phyloP scores from a whole-genome alignment of 179 eudicot species.

The Actinidia polygama region DNA sequence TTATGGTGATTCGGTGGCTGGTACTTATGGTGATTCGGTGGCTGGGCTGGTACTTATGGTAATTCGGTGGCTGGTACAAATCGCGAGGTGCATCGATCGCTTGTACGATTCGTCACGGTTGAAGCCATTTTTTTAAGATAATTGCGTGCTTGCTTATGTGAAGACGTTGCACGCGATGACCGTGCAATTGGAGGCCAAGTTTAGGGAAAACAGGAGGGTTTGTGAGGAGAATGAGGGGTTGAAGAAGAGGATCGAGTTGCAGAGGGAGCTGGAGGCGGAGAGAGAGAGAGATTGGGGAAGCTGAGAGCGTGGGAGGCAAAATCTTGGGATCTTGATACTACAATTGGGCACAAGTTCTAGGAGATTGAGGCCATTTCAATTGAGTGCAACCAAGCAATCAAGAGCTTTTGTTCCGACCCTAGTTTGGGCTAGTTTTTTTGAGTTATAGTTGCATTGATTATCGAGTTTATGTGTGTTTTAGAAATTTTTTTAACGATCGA shows the following conservation, averaged over 20 bases:
- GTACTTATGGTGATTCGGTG: too few species aligned
- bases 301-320: conserved; percentile 90
- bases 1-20: conserved; percentile 78
- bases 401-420: conserved; percentile 47
- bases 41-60: too few species aligned
- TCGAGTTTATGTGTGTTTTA: too few species aligned
- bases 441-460: not conserved
- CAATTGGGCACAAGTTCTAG: conserved; percentile 62
- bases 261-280: conserved; percentile 75
- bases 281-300: conserved; percentile 84
- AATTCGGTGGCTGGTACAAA: too few species aligned
- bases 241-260: conserved; percentile 67
- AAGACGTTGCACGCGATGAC: conserved; percentile 58
- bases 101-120: conserved; percentile 23
- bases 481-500: too few species aligned
- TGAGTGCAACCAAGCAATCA: conserved; percentile 82
- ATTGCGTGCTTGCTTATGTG: conserved; percentile 45
- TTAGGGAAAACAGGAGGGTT: conserved; percentile 53
- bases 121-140: conserved; percentile 29
- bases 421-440: not conserved
- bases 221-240: conserved; percentile 82
- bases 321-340: conserved; percentile 74
- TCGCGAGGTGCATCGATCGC: conserved; percentile 52
- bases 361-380: conserved; percentile 70
- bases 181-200: conserved; percentile 52